phyloP scores from a whole-genome alignment of 805 yeast species.

The Grigorovia jiainica region DNA sequence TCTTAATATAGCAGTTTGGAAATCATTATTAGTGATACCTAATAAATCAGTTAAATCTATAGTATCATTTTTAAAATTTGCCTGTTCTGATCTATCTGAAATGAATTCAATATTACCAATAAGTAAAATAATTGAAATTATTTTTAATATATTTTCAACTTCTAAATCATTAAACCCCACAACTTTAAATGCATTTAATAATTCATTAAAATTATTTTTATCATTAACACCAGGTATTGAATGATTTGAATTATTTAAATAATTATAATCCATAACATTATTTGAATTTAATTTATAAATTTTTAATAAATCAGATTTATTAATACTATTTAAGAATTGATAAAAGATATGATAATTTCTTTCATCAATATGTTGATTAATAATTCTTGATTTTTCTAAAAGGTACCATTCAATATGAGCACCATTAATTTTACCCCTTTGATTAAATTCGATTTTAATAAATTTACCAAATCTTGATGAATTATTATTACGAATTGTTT shows the following conservation, averaged over 20 bases:
- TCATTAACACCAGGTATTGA: constrained; percentile 73
- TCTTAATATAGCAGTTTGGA: constrained; percentile 51
- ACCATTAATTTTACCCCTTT: constrained; percentile 59
- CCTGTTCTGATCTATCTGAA: constrained; percentile 66
- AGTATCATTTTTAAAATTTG: constrained; percentile 42
- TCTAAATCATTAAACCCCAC: constrained; percentile 60
- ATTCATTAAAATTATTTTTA: constrained; percentile 49
- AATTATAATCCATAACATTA: constrained; percentile 26
- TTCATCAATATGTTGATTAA: constrained; percentile 62
- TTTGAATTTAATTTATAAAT: constrained; percentile 35
- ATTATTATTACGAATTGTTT: constrained; percentile 86
- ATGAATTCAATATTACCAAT: constrained; percentile 77
- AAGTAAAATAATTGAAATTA: constrained; percentile 69
- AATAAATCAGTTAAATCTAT: constrained; percentile 48
- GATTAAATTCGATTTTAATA: constrained; percentile 70
- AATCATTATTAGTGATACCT: constrained; percentile 45
- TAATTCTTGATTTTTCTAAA: constrained; percentile 87
- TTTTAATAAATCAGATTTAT: constrained; percentile 31
- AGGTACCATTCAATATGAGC: constrained; percentile 94
- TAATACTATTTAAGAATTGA: constrained; percentile 66
- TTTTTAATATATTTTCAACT: constrained; percentile 47
- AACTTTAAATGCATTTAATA: constrained; percentile 57
- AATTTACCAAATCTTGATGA: constrained; percentile 97
- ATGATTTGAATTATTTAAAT: constrained; percentile 47
- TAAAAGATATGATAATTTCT: constrained; percentile 92